These are phyloP conservation scores for Boletus fagicola DNA, from an alignment of 768 basidiomycete genomes.

Conservation along the genomic window DNA sequence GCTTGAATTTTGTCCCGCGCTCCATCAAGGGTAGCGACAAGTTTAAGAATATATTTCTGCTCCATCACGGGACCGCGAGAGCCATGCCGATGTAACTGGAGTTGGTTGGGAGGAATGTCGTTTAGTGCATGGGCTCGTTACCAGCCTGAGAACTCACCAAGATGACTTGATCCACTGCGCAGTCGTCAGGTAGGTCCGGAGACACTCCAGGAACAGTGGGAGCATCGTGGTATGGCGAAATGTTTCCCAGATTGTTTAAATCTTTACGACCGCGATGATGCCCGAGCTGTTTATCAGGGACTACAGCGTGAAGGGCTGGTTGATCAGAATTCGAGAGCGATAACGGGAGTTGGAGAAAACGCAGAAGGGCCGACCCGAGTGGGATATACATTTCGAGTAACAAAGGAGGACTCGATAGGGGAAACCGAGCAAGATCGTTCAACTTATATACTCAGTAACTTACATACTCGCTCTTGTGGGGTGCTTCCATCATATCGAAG, in stretches of 20 bases:
- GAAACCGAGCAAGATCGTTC: background rate
- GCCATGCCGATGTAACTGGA: conserved; percentile 43
- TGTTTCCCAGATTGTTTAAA: conserved; percentile 31
- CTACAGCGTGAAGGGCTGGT: too few relatives aligned
- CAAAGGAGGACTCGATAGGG: background rate
- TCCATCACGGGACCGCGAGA: conserved; percentile 36
- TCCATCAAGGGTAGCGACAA: conserved; percentile 32
- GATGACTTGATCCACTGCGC: conserved; percentile 41
- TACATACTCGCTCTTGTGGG: background rate
- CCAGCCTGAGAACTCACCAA: conserved; percentile 27
- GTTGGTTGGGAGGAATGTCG: background rate
- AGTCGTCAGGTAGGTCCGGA: conserved; percentile 37
- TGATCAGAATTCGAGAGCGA: background rate
- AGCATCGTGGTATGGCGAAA: conserved; percentile 39
- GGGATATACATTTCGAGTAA: conserved; percentile 20
- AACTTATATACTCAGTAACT: background rate
- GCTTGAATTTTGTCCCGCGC: conserved; percentile 23
- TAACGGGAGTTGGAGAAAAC: conserved; percentile 16
- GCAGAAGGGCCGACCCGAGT: conserved; percentile 6
- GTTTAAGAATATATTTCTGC: conserved; percentile 29
- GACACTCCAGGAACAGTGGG: conserved; percentile 28
- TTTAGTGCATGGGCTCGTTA: background rate
- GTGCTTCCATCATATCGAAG: background rate
- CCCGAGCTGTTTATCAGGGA: background rate
- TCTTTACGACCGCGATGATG: background rate